phyloP scores from a whole-genome alignment of 768 basidiomycete species.

The Lentinula sp. region DNA sequence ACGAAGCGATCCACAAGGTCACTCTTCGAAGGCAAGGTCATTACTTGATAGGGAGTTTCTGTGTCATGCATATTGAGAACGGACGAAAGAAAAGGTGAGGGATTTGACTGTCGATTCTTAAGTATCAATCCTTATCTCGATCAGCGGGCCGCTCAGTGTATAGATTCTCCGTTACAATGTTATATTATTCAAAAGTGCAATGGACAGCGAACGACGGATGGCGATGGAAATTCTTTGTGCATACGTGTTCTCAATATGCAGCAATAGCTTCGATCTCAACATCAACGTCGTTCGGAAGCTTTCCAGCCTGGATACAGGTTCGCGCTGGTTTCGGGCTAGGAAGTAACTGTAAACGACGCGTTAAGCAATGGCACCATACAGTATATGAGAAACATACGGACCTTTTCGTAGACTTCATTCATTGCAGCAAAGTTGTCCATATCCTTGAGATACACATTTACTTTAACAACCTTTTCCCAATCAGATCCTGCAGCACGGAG shows the following conservation, averaged over 20 bases:
- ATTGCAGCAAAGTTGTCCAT: constrained; percentile 52
- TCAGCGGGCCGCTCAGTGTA: not conserved
- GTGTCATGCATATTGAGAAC: constrained; percentile 29
- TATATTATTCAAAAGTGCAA: not conserved
- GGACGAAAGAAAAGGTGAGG: not conserved
- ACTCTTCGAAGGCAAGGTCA: constrained; percentile 38
- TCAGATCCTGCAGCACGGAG: constrained; percentile 48
- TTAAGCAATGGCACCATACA: not conserved
- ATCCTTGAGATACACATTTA: constrained; percentile 57
- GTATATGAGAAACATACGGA: constrained; percentile 11
- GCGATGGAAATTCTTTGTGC: not conserved
- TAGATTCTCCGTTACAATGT: not conserved
- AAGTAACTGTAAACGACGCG: constrained; percentile 25
- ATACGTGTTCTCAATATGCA: constrained; percentile 18
- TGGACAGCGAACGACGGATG: not conserved
- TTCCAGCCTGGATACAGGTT: constrained; percentile 70
- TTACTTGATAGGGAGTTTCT: constrained; percentile 35
- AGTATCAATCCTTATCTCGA: not conserved
- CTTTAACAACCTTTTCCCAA: constrained; percentile 52
- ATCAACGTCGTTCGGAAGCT: constrained; percentile 62
- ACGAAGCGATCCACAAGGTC: constrained; percentile 48
- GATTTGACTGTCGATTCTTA: not conserved
- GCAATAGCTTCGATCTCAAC: constrained; percentile 72
- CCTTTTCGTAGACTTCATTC: constrained; percentile 56
- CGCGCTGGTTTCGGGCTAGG: constrained; percentile 63